phyloP scores from a whole-genome alignment of 805 yeast genomes.

The Myxozyma monticola region DNA sequence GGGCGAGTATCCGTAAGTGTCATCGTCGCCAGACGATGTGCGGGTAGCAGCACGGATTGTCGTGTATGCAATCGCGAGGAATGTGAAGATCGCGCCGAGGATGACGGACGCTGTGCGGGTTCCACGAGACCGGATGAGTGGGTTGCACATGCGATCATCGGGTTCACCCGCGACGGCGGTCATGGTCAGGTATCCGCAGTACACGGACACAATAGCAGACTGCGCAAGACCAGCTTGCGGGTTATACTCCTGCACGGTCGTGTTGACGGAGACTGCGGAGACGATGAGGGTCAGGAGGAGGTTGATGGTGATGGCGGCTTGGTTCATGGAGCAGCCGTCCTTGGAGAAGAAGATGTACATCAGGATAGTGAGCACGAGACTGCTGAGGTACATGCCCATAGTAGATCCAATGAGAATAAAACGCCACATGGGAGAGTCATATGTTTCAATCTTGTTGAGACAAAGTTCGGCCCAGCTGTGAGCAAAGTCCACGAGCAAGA shows the following conservation, averaged over 20 bases:
- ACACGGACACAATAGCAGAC: slow-evolving; percentile 90
- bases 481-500: slow-evolving; percentile 91
- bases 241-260: slow-evolving; percentile 83
- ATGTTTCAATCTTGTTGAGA: slow-evolving; percentile 83
- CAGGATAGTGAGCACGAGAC: slow-evolving; percentile 67
- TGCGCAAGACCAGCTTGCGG: slow-evolving; percentile 97
- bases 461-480: slow-evolving; percentile 99
- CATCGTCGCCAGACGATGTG: slow-evolving; percentile 36
- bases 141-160: slow-evolving; percentile 89
- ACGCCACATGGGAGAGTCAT: slow-evolving; percentile 75
- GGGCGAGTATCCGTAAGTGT: slow-evolving; percentile 21
- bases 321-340: slow-evolving; percentile 82
- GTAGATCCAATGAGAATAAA: slow-evolving; percentile 83
- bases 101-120: slow-evolving; percentile 87
- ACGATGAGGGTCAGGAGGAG: slow-evolving; percentile 62
- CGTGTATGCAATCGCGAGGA: slow-evolving; percentile 93
- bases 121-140: slow-evolving; percentile 82
- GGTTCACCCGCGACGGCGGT: slow-evolving; percentile 96
- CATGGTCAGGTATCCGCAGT: slow-evolving; percentile 86
- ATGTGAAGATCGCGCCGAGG: slow-evolving; percentile 89
- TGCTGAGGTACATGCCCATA: slow-evolving; percentile 72
- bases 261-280: slow-evolving; percentile 72
- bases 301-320: slow-evolving; percentile 79
- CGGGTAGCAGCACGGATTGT: slow-evolving; percentile 95
- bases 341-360: slow-evolving; percentile 85